These are phyloP conservation scores for Ulmus americana DNA, from an alignment of 331 rosid genomes.

Conservation along the genomic window DNA sequence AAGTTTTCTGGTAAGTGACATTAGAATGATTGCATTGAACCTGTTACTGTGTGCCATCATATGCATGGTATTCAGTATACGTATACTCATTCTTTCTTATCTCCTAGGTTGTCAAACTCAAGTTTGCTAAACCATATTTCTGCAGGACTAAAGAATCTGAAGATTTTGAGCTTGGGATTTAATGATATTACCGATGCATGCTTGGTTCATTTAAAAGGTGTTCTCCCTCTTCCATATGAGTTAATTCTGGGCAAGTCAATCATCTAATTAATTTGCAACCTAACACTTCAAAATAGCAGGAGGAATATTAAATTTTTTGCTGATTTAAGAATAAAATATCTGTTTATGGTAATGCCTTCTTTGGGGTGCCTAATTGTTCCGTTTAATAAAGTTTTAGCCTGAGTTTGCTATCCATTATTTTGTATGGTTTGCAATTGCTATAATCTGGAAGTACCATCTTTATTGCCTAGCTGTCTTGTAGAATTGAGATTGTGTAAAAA, in stretches of 20 bases:
- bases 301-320: no score
- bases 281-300: no score
- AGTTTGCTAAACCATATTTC: constrained; percentile 21
- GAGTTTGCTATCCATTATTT: no score
- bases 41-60: background rate
- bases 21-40: constrained; percentile 12
- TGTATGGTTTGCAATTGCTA: no score
- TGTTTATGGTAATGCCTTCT: no score
- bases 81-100: background rate
- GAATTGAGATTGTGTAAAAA: no score
- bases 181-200: constrained; percentile 50
- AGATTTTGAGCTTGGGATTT: constrained; percentile 57
- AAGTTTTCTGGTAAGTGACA: constrained; percentile 46
- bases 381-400: no score
- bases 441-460: no score
- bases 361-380: no score
- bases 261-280: background rate
- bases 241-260: background rate
- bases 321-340: no score
- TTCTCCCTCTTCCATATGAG: constrained; percentile 4
- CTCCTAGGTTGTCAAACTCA: constrained; percentile 1
- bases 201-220: constrained; percentile 60
- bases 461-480: no score
- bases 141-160: constrained; percentile 54
- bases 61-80: constrained; percentile 1